Evolutionary conservation across 305 asterid species (phyloP).

Genomic region (Withania somnifera): DNA sequence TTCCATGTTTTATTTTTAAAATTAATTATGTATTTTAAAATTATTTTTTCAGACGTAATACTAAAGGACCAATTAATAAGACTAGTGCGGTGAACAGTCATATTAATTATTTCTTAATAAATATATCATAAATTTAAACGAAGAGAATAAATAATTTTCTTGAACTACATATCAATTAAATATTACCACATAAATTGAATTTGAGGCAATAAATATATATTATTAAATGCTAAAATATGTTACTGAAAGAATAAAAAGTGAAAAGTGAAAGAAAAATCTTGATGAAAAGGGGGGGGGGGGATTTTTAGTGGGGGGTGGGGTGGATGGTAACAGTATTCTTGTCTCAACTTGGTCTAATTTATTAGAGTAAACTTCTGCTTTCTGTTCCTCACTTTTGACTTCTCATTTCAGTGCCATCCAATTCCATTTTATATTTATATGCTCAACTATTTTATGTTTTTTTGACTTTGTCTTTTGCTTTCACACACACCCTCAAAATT

Average conservation of each 20-base stretch:
- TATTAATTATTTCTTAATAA: no score
- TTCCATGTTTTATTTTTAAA: no score
- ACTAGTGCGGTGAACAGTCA: no score
- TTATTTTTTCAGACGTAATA: no score
- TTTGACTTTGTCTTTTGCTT: background rate
- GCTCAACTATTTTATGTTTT: background rate
- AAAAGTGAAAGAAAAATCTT: background rate
- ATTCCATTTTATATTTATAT: background rate
- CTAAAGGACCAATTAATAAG: no score
- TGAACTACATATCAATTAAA: no score
- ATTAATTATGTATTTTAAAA: no score
- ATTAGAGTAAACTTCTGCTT: background rate
- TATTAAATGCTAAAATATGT: background rate
- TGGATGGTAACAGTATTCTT: background rate
- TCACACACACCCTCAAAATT: background rate
- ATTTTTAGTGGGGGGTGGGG: background rate
- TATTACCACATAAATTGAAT: no score
- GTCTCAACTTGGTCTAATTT: background rate
- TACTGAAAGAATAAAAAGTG: background rate
- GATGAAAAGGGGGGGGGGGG: background rate
- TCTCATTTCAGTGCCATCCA: background rate
- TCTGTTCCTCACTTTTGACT: constrained; percentile 2
- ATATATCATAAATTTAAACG: no score
- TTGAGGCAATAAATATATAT: no score
- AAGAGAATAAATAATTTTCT: no score